Evolutionary conservation across 2,329 filamentous ascomycete species (phyloP).

Genomic region (Neofusicoccum sp.): DNA sequence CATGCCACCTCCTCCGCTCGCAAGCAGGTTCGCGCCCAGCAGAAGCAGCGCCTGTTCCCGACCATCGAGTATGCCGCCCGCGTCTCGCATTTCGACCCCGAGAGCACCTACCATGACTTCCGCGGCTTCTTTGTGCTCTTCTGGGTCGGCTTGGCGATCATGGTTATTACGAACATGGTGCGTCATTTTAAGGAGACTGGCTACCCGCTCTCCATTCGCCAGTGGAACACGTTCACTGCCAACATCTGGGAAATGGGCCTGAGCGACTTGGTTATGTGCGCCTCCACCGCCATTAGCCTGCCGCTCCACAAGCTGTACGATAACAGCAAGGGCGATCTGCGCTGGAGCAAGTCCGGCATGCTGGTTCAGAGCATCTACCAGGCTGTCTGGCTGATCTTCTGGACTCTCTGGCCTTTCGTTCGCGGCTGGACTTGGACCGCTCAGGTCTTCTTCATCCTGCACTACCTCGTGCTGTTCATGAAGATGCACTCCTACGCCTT

Average conservation of each 20-base stretch:
- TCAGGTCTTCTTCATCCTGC: conserved; percentile 90
- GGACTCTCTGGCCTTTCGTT: conserved; percentile 73
- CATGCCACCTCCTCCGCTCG: conserved; percentile 82
- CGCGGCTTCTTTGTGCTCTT: conserved; percentile 97
- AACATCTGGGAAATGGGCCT: conserved; percentile 85
- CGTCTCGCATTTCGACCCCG: conserved; percentile 92
- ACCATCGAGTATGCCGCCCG: conserved; percentile 87
- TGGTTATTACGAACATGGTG: conserved; percentile 92
- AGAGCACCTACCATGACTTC: conserved; percentile 90
- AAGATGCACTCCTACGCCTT: conserved; percentile 99
- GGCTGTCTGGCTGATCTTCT: conserved; percentile 72
- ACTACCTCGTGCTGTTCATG: conserved; percentile 91
- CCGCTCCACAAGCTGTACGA: conserved; percentile 71
- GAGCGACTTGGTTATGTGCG: conserved; percentile 83
- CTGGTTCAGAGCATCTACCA: conserved; percentile 81
- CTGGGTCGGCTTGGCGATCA: conserved; percentile 95
- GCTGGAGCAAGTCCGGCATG: conserved; percentile 78
- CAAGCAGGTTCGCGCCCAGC: conserved; percentile 77
- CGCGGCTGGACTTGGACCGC: conserved; percentile 95
- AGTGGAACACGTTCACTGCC: conserved; percentile 83
- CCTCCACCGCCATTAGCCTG: conserved; percentile 67
- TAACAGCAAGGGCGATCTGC: conserved; percentile 54
- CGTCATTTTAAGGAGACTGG: conserved; percentile 94
- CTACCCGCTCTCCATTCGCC: conserved; percentile 76
- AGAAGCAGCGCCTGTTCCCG: conserved; percentile 82